Evolutionary conservation across 75 land plant species (phyloP).

Genomic region (Selaginella tamariscina): DNA sequence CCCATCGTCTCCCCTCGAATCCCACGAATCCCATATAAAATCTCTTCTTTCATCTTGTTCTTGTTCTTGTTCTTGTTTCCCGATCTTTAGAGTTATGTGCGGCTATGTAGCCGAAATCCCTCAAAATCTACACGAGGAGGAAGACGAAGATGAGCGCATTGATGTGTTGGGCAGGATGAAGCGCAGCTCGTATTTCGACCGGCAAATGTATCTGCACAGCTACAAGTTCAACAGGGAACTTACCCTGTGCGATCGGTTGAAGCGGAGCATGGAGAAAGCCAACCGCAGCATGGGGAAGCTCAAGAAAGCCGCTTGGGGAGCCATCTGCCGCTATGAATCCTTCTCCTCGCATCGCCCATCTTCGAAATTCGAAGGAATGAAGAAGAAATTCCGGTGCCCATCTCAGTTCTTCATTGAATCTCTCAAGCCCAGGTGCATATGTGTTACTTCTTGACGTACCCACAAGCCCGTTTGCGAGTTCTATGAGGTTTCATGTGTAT

Average conservation of each 20-base stretch:
- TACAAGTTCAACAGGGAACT: background rate
- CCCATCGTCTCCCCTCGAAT: no score
- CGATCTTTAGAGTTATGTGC: no score
- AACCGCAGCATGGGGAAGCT: background rate
- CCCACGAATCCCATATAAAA: no score
- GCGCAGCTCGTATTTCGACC: background rate
- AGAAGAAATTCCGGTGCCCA: background rate
- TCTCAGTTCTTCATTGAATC: background rate
- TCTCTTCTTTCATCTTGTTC: no score
- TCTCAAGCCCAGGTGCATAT: background rate
- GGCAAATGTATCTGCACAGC: background rate
- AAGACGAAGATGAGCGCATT: background rate
- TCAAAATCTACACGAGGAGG: background rate
- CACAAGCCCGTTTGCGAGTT: no score
- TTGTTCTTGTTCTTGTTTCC: no score
- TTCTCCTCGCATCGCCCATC: background rate
- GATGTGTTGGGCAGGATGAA: background rate
- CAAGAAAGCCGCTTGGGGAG: background rate
- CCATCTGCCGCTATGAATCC: background rate
- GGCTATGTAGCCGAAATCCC: no score
- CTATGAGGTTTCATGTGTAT: no score
- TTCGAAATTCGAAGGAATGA: background rate
- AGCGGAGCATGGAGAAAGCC: background rate
- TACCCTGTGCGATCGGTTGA: background rate
- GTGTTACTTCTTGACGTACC: background rate